Conservation (phyloP, 176 grass and related monocot species). For the Echinochloa phyllopogon region DNA sequence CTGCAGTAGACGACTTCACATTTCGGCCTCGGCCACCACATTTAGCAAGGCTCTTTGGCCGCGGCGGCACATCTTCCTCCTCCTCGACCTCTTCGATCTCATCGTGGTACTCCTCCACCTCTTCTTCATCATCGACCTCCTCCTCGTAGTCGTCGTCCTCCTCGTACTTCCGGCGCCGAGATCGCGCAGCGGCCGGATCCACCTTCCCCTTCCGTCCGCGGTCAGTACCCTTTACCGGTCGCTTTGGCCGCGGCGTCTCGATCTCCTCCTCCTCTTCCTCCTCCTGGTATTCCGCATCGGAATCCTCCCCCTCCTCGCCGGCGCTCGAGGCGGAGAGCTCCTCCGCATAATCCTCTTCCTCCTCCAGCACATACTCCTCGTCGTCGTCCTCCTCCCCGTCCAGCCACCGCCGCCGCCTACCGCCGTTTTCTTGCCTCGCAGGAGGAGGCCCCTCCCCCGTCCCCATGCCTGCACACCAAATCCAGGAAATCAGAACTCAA, state of each 20-base stretch:
- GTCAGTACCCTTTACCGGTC: conserved; percentile 3
- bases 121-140: conserved; percentile 47
- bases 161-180: conserved; percentile 48
- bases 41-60: not conserved
- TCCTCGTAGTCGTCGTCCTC: conserved; percentile 52
- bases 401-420: conserved; percentile 31
- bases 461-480: conserved; percentile 58
- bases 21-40: not conserved
- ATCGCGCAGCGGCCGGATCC: conserved; percentile 30
- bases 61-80: conserved; percentile 26
- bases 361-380: conserved; percentile 59
- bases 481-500: conserved; percentile 51
- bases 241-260: conserved; percentile 28
- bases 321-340: conserved; percentile 38
- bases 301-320: conserved; percentile 42
- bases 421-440: conserved; percentile 31
- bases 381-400: conserved; percentile 54
- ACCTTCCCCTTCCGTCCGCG: conserved; percentile 16
- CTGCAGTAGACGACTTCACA: not conserved
- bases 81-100: conserved; percentile 20
- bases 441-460: conserved; percentile 49
- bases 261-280: conserved; percentile 48
- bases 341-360: conserved; percentile 54
- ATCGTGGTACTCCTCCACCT: not conserved
- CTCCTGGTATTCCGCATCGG: conserved; percentile 43